Base-by-base conservation (phyloP, 2,329 filamentous ascomycete species). In the Pyricularia grisea region DNA sequence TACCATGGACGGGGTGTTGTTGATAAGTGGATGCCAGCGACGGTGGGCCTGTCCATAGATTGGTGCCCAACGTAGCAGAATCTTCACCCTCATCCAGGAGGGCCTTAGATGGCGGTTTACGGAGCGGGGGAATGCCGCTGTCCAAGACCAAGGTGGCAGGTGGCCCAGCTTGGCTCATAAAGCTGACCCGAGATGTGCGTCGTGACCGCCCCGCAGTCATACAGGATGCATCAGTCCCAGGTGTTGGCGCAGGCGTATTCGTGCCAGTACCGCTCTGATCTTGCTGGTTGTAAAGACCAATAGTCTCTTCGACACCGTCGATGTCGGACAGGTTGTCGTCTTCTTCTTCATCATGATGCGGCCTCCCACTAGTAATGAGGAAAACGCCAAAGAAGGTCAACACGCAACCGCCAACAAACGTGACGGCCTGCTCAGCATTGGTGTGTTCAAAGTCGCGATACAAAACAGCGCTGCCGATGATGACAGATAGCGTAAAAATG, bases 381-480 rank as follows among this genome's bases (percentile, higher is more conserved):
- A 95, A 98, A n/a, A 99, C 95, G 11, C 95, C 95, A 70, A 94
- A 89, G 78, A 99, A 99, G 0, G 95, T 99, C 72, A 99, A 80
- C 4, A 92, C 83, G 79, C 95, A 99, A 55, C 95, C 95, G 27
- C 92, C 92, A 14, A 97, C 81, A 75, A 99, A 99, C 74, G 97
- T 97, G 69, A 83, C 81, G 2, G 92, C 92, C 74, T 92, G 91
- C 66, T 88, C 84, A 33, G 84, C 80, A 0, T 89, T 91, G 9
- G 92, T 92, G 61, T 91, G 89, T 78, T 98, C 92, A 75, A 99
- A 99, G 78, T 99, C 95, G 67, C 94, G 90, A 77, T 98, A 99
- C 6, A 99, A 81, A 10, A 99, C 85, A 0, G 94, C 94, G 74
- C 94, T 97, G 69, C 95, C 95, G 67, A 97, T 85, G 73, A 99